phyloP scores from a whole-genome alignment of 129 eudicot species.

The Erigeron canadensis region DNA sequence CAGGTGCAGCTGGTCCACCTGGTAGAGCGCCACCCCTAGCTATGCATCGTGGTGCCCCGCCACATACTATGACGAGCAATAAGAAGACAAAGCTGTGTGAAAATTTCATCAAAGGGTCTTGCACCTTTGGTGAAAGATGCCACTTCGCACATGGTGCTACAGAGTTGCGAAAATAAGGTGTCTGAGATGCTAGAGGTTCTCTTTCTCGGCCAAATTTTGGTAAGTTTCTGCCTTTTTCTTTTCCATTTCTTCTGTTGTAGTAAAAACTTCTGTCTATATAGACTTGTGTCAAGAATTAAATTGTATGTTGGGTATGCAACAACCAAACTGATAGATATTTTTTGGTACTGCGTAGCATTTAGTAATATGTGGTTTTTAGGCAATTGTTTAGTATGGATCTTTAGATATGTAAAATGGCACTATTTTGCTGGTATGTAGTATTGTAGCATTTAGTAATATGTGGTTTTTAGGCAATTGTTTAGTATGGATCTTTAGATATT shows the following conservation, averaged over 20 bases:
- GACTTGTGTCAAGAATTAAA: neutral
- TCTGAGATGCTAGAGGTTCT: conserved; percentile 24
- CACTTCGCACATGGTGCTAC: conserved; percentile 88
- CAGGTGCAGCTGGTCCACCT: conserved; percentile 23
- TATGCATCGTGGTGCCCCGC: conserved; percentile 32
- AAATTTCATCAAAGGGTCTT: conserved; percentile 75
- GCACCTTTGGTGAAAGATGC: conserved; percentile 85
- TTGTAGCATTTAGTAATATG: neutral
- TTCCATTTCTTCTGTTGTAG: neutral
- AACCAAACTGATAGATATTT: neutral
- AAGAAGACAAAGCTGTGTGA: conserved; percentile 83
- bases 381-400: neutral
- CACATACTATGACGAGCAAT: conserved; percentile 35
- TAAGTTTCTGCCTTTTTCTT: neutral
- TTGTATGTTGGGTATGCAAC: conserved; percentile 18
- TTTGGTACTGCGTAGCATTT: neutral
- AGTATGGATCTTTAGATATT: neutral
- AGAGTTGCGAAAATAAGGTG: conserved; percentile 66
- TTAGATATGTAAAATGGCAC: neutral
- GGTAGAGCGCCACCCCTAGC: conserved; percentile 17
- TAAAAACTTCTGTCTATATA: neutral
- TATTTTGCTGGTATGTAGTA: too few relatives aligned
- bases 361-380: neutral
- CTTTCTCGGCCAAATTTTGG: conserved; percentile 6
- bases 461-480: neutral